Percentiles rank a stretch among this genome's conserved stretches.
These are phyloP conservation scores for Leishmania braziliensis DNA, from an alignment of 208 protist genomes.

Conservation along the genomic window DNA sequence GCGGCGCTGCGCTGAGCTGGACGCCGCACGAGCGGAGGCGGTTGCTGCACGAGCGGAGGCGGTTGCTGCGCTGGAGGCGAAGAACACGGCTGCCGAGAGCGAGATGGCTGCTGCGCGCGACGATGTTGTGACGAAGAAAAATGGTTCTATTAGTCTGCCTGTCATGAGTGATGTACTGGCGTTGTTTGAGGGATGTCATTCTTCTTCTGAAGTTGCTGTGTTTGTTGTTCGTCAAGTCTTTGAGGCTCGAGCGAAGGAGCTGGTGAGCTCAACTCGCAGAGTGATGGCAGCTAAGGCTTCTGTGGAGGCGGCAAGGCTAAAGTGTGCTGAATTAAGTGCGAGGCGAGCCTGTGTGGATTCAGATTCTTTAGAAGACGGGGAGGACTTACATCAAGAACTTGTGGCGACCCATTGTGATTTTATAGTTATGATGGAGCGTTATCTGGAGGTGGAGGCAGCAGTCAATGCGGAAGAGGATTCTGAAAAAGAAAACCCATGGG, in stretches of 20 bases:
- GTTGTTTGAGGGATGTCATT: not conserved
- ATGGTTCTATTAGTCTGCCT: no score
- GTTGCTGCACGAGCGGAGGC: not conserved
- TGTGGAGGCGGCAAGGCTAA: conserved; percentile 5
- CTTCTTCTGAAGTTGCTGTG: not conserved
- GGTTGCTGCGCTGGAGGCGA: not conserved
- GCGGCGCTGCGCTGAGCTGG: conserved; percentile 6
- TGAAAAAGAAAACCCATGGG: not conserved
- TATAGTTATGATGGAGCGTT: not conserved
- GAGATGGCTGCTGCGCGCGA: conserved; percentile 9
- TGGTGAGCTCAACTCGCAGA: not conserved
- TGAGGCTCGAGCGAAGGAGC: not conserved
- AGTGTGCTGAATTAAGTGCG: not conserved
- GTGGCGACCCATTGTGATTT: not conserved
- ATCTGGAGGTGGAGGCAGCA: conserved; percentile 4
- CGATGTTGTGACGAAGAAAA: not conserved
- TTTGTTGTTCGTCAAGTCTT: not conserved
- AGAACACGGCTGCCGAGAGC: conserved; percentile 3
- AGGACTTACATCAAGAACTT: not conserved
- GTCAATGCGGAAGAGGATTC: not conserved
- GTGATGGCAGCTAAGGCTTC: not conserved
- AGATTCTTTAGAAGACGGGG: not conserved
- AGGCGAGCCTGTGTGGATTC: not conserved
- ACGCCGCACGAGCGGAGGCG: not conserved
- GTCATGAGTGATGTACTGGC: no score